Evolutionary conservation across 2,329 filamentous ascomycete species (phyloP).

Genomic region (Aureobasidium pullulans): DNA sequence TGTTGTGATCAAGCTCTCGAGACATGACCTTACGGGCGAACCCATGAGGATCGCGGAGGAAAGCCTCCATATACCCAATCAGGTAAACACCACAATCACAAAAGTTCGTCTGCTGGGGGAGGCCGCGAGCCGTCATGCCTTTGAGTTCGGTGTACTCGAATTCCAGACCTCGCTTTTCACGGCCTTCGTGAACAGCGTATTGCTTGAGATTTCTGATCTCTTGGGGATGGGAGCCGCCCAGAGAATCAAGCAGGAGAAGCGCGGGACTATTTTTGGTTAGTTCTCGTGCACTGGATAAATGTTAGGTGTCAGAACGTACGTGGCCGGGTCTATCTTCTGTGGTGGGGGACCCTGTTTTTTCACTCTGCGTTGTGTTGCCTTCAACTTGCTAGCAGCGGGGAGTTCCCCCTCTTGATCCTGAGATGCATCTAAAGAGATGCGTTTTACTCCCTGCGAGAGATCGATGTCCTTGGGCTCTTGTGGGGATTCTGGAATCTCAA

Average conservation of each 20-base stretch:
- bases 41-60: conserved; percentile 64
- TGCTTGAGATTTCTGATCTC: conserved; percentile 64
- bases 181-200: conserved; percentile 69
- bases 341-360: conserved; percentile 15
- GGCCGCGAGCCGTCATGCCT: conserved; percentile 63
- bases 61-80: conserved; percentile 75
- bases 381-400: neutral
- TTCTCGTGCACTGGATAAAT: neutral
- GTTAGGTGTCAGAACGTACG: conserved; percentile 15
- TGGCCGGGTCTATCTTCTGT: conserved; percentile 27
- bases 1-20: conserved; percentile 51
- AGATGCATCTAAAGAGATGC: conserved; percentile 6
- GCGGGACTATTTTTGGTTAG: conserved; percentile 46
- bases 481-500: conserved; percentile 1
- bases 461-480: neutral
- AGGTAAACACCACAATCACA: conserved; percentile 88
- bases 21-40: conserved; percentile 63
- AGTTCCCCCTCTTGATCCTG: neutral
- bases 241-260: conserved; percentile 83
- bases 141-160: conserved; percentile 40
- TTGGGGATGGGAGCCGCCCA: conserved; percentile 56
- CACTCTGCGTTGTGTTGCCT: conserved; percentile 10
- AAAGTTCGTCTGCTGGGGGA: conserved; percentile 75
- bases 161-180: conserved; percentile 49
- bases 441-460: neutral